These are phyloP conservation scores for Ormosia emarginata DNA, from an alignment of 306 rosid species.

Conservation along the genomic window DNA sequence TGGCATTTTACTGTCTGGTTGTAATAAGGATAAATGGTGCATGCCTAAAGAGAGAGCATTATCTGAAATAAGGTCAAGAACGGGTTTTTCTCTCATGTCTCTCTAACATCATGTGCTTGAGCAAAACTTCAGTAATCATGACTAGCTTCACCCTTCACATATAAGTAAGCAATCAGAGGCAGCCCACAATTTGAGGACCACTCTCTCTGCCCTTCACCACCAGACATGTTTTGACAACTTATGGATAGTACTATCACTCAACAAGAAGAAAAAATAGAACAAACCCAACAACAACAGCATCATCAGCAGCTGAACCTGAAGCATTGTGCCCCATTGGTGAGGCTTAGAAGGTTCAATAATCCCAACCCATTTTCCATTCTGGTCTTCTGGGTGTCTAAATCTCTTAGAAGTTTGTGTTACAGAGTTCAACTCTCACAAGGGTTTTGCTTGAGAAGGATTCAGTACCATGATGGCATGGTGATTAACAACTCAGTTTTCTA, in stretches of 20 bases:
- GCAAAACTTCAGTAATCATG: slow-evolving; percentile 10
- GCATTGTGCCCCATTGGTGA: slow-evolving; percentile 46
- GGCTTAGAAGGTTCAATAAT: slow-evolving; percentile 20
- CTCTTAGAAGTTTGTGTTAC: slow-evolving; percentile 38
- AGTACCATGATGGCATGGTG: slow-evolving; percentile 53
- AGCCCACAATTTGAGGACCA: slow-evolving; percentile 20
- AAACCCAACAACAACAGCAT: slow-evolving; percentile 40
- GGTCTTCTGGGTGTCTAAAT: slow-evolving; percentile 54
- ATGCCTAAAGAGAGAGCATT: too few species aligned
- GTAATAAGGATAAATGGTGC: background rate
- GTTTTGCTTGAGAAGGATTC: slow-evolving; percentile 49
- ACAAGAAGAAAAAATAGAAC: slow-evolving; percentile 40
- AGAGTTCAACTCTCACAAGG: slow-evolving; percentile 47
- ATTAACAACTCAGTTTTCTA: slow-evolving; percentile 47
- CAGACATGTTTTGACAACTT: slow-evolving; percentile 56
- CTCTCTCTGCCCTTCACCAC: slow-evolving; percentile 19
- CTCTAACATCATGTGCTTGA: background rate
- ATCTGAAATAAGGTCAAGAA: background rate
- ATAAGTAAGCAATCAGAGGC: slow-evolving; percentile 26
- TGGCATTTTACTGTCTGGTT: background rate
- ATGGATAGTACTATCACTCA: slow-evolving; percentile 60
- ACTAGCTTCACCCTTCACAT: slow-evolving; percentile 22
- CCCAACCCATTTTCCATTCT: slow-evolving; percentile 47
- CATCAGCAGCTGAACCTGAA: slow-evolving; percentile 27
- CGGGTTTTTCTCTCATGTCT: background rate